A percentile compares a stretch with the other conserved stretches of the same genome.
These are phyloP conservation scores for Boletus rex-veris DNA, from an alignment of 768 basidiomycete species.

Conservation along the genomic window DNA sequence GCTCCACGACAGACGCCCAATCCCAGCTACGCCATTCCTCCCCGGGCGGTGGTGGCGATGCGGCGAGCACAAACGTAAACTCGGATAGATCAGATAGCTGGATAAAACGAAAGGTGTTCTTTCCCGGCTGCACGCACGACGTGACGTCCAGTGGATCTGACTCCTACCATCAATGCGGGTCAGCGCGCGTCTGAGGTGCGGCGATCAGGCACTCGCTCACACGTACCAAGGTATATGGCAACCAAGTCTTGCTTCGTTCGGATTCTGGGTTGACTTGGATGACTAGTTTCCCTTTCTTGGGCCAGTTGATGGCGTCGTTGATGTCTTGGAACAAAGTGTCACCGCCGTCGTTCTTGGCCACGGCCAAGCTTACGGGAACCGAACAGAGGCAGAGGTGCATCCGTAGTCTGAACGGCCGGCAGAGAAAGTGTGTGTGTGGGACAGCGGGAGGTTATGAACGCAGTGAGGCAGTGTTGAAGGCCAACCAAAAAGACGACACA, in stretches of 20 bases:
- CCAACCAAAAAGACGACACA: neutral
- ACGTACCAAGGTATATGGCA: slow-evolving; percentile 45
- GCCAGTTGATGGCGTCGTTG: slow-evolving; percentile 36
- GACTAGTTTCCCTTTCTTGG: slow-evolving; percentile 41
- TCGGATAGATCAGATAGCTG: slow-evolving; percentile 44
- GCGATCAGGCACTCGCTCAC: too few relatives aligned
- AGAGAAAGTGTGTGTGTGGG: neutral
- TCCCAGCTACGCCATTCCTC: slow-evolving; percentile 22
- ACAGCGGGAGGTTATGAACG: neutral
- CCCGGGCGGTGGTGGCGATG: slow-evolving; percentile 25
- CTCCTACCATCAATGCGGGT: slow-evolving; percentile 17
- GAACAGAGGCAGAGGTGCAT: slow-evolving; percentile 23
- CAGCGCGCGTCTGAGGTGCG: neutral
- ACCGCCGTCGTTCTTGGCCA: neutral
- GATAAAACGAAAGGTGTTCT: slow-evolving; percentile 48
- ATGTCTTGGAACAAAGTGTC: slow-evolving; percentile 4
- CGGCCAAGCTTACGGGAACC: slow-evolving; percentile 1
- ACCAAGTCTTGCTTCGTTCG: slow-evolving; percentile 35
- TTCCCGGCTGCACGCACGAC: slow-evolving; percentile 38
- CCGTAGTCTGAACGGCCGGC: slow-evolving; percentile 12
- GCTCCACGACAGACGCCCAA: slow-evolving; percentile 19
- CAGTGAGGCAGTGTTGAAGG: too few relatives aligned
- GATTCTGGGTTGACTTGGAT: slow-evolving; percentile 43
- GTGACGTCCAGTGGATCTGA: slow-evolving; percentile 40
- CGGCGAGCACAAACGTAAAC: slow-evolving; percentile 44